Conservation (phyloP, 2,329 filamentous ascomycete species). For the Helminthosporium solani region DNA sequence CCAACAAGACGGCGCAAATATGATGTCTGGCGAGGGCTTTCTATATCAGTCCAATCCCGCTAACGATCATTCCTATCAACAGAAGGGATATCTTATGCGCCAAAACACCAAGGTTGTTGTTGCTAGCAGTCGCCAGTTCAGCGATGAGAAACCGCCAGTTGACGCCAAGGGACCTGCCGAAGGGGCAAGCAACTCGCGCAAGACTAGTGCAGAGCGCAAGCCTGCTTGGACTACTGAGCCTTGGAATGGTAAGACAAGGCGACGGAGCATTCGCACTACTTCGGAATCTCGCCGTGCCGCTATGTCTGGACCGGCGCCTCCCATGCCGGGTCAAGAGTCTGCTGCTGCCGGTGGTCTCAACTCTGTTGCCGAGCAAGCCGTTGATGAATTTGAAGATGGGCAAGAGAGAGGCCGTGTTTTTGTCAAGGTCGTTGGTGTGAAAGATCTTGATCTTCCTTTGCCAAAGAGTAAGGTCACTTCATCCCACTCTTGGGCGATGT, state of each 20-base stretch:
- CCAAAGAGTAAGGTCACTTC: constrained; percentile 73
- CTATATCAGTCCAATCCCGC: constrained; percentile 39
- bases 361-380: constrained; percentile 69
- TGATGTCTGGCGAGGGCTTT: constrained; percentile 30
- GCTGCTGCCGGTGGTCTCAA: constrained; percentile 65
- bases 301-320: constrained; percentile 68
- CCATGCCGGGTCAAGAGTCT: constrained; percentile 84
- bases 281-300: constrained; percentile 62
- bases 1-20: constrained; percentile 17
- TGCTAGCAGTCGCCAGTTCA: constrained; percentile 68
- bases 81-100: constrained; percentile 98
- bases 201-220: constrained; percentile 64
- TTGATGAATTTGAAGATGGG: constrained; percentile 68
- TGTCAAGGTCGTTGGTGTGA: constrained; percentile 98
- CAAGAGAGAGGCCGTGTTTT: constrained; percentile 89
- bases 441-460: constrained; percentile 88
- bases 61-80: constrained; percentile 56
- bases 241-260: constrained; percentile 81
- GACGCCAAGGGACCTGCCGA: constrained; percentile 46
- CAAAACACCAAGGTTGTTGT: constrained; percentile 97
- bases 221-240: constrained; percentile 96
- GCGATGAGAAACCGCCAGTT: constrained; percentile 61
- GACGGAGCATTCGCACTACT: constrained; percentile 62
- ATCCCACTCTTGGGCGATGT: background rate
- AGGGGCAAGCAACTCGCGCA: constrained; percentile 72